Percentiles rank a stretch among this genome's conserved stretches.
phyloP scores from a whole-genome alignment of 1,284 basidiomycete species.

The Peniophora sp. region DNA sequence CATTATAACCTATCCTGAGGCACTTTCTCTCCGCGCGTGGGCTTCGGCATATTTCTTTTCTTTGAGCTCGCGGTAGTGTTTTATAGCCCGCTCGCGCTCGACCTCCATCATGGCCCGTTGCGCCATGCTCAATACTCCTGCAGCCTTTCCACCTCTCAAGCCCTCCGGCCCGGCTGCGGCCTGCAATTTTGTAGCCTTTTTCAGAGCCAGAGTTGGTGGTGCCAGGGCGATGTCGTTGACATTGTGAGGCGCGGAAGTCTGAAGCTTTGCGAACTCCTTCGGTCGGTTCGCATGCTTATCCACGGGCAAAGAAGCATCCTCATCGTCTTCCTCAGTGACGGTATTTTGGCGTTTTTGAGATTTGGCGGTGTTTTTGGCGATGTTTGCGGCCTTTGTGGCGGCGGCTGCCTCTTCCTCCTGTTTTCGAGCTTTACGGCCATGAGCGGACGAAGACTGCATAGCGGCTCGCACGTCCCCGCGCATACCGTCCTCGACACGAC shows the following conservation, averaged over 20 bases:
- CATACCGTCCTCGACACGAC: conserved; percentile 67
- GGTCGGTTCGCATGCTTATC: conserved; percentile 23
- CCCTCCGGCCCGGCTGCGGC: conserved; percentile 6
- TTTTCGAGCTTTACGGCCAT: conserved; percentile 37
- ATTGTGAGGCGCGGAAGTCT: conserved; percentile 55
- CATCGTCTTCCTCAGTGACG: neutral
- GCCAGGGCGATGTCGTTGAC: conserved; percentile 67
- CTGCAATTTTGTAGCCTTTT: conserved; percentile 22
- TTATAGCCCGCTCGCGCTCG: conserved; percentile 62
- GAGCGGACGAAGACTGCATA: conserved; percentile 46
- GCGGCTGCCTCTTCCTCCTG: conserved; percentile 27
- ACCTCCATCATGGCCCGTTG: conserved; percentile 69
- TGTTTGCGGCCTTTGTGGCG: conserved; percentile 10
- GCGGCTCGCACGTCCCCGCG: conserved; percentile 54
- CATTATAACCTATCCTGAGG: neutral
- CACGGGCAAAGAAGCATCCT: conserved; percentile 7
- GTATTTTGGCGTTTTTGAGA: neutral
- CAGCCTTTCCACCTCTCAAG: conserved; percentile 11
- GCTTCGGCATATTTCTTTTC: conserved; percentile 23
- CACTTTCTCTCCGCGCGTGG: neutral
- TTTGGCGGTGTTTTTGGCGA: conserved; percentile 15
- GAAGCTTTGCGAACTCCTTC: conserved; percentile 49
- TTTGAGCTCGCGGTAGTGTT: conserved; percentile 62
- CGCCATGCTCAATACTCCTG: conserved; percentile 57
- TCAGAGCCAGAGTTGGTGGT: conserved; percentile 44